Evolutionary conservation across 495 filamentous ascomycete species (phyloP).

Genomic region (Penicillium goetzii): DNA sequence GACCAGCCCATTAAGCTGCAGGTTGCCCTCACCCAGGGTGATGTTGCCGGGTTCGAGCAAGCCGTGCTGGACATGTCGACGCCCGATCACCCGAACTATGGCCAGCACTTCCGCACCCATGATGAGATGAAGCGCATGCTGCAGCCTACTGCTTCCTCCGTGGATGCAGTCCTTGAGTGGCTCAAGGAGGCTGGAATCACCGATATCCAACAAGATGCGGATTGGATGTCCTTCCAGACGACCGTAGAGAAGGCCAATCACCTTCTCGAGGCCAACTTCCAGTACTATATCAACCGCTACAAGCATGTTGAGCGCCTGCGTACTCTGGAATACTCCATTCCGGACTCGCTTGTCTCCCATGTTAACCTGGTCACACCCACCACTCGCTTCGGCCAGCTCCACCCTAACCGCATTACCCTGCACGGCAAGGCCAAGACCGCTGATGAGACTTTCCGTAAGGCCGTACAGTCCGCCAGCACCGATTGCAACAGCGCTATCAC

Average conservation of each 20-base stretch:
- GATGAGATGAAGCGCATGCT: constrained; percentile 58
- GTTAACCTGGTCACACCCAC: constrained; percentile 61
- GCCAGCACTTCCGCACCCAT: constrained; percentile 60
- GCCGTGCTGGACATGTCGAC: constrained; percentile 63
- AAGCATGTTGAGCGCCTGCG: constrained; percentile 53
- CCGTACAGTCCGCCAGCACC: constrained; percentile 24
- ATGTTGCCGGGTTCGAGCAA: constrained; percentile 62
- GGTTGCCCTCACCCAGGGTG: constrained; percentile 59
- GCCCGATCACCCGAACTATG: constrained; percentile 61
- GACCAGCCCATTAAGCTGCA: constrained; percentile 44
- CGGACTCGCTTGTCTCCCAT: constrained; percentile 49
- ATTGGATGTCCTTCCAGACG: constrained; percentile 63
- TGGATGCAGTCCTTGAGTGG: constrained; percentile 52
- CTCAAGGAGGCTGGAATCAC: constrained; percentile 50
- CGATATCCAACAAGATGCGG: constrained; percentile 56
- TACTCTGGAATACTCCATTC: constrained; percentile 64
- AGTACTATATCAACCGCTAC: constrained; percentile 52
- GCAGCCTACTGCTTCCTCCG: constrained; percentile 49
- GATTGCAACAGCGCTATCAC: constrained; percentile 55
- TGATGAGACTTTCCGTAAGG: constrained; percentile 27
- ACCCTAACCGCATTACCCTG: constrained; percentile 39
- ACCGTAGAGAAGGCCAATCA: constrained; percentile 57
- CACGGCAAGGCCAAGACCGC: constrained; percentile 32
- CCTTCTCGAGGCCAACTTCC: constrained; percentile 60
- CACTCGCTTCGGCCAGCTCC: constrained; percentile 57